Evolutionary conservation across 1,284 basidiomycete species (phyloP).

Genomic region (Leccinum ponderosum): DNA sequence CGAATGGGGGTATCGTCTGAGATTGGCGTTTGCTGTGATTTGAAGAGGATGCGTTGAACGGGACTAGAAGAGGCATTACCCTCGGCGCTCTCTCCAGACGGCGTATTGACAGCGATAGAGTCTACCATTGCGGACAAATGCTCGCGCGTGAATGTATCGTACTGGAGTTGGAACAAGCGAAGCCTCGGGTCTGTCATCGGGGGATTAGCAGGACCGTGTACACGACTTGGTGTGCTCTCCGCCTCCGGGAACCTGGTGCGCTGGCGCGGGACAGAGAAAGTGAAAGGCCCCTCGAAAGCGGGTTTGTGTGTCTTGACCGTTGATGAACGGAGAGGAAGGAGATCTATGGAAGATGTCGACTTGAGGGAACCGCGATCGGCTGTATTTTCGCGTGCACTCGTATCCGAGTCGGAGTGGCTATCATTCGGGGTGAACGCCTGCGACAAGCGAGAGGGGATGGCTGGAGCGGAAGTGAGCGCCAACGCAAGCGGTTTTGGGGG

Average conservation of each 20-base stretch:
- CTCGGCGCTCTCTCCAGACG: slow-evolving; percentile 50
- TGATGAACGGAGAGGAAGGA: slow-evolving; percentile 16
- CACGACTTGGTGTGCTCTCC: slow-evolving; percentile 56
- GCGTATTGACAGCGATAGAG: slow-evolving; percentile 79
- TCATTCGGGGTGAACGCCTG: slow-evolving; percentile 35
- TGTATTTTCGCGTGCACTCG: slow-evolving; percentile 3
- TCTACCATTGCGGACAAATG: slow-evolving; percentile 91
- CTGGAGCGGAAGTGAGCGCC: slow-evolving; percentile 31
- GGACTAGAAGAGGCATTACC: slow-evolving; percentile 45
- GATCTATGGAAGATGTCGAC: slow-evolving; percentile 22
- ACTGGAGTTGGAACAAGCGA: slow-evolving; percentile 87
- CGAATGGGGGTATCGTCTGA: slow-evolving; percentile 51
- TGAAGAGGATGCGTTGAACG: slow-evolving; percentile 42
- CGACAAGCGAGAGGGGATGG: slow-evolving; percentile 38
- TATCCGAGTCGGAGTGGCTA: slow-evolving; percentile 28
- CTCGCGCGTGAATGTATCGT: slow-evolving; percentile 92
- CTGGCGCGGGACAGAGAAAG: slow-evolving; percentile 63
- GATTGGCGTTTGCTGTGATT: slow-evolving; percentile 41
- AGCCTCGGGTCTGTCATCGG: slow-evolving; percentile 71
- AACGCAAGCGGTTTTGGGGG: slow-evolving; percentile 25
- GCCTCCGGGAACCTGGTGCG: slow-evolving; percentile 42
- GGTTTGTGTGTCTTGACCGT: slow-evolving; percentile 29
- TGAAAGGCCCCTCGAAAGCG: slow-evolving; percentile 64
- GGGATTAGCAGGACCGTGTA: slow-evolving; percentile 33
- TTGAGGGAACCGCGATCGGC: slow-evolving; percentile 11